Conservation (phyloP, 345 rosid genomes). For the Euclidium syriacum region DNA sequence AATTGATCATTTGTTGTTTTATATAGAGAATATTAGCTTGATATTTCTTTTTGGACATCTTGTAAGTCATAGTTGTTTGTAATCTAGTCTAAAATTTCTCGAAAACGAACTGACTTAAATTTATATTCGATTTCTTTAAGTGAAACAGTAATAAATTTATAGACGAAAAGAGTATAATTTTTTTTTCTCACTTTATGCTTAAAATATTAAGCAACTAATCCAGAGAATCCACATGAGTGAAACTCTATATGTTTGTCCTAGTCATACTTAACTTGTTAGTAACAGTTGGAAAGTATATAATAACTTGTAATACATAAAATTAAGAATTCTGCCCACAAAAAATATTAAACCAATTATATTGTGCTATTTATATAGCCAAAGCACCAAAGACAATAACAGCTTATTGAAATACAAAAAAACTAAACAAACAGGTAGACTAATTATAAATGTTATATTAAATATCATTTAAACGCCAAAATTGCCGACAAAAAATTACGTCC, state of each 20-base stretch:
- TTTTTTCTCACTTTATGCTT: too few relatives aligned
- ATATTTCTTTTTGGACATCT: too few relatives aligned
- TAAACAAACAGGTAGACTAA: not conserved
- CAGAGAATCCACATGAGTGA: constrained; percentile 2
- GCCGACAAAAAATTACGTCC: constrained; percentile 30
- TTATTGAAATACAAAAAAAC: not conserved
- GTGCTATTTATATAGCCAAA: not conserved
- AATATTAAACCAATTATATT: not conserved
- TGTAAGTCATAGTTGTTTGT: too few relatives aligned
- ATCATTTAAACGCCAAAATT: constrained; percentile 7
- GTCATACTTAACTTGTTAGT: not conserved
- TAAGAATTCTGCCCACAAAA: too few relatives aligned
- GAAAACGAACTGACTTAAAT: too few relatives aligned
- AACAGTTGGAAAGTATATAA: not conserved
- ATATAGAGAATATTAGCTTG: too few relatives aligned
- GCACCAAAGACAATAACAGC: not conserved
- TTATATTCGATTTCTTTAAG: too few relatives aligned
- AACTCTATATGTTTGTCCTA: not conserved
- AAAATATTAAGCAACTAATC: not conserved
- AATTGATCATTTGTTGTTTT: too few relatives aligned
- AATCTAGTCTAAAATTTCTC: too few relatives aligned
- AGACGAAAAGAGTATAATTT: too few relatives aligned
- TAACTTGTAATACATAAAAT: not conserved
- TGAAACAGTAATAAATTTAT: too few relatives aligned
- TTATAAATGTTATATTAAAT: not conserved